Evolutionary conservation across 306 rosid species (phyloP).

Genomic region (Calophaca sinica): DNA sequence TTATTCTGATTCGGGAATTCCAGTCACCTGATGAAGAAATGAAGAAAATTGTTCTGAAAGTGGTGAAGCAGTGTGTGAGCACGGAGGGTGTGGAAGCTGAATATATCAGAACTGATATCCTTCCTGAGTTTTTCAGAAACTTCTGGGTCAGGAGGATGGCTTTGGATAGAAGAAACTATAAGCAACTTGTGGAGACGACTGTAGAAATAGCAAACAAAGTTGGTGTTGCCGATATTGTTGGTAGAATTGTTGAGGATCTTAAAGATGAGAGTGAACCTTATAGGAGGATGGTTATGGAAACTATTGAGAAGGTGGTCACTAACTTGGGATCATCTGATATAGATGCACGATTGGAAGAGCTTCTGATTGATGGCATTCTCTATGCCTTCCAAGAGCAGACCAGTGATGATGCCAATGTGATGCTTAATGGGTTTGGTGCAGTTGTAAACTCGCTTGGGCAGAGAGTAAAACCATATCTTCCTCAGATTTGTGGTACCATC

Average conservation of each 20-base stretch:
- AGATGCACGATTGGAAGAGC: constrained; percentile 93
- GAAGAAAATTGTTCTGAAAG: constrained; percentile 96
- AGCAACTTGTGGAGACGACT: constrained; percentile 92
- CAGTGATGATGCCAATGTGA: constrained; percentile 96
- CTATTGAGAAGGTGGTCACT: constrained; percentile 94
- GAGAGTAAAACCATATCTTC: constrained; percentile 93
- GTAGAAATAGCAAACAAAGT: constrained; percentile 98
- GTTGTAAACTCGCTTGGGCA: constrained; percentile 96
- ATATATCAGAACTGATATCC: constrained; percentile 57
- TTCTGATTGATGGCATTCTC: constrained; percentile 91
- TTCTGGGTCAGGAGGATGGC: constrained; percentile 99
- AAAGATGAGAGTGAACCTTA: constrained; percentile 99
- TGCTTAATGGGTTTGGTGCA: constrained; percentile 97
- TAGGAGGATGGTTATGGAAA: constrained; percentile 98
- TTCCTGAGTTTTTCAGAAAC: constrained; percentile 89
- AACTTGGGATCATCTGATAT: constrained; percentile 92
- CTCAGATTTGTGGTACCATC: constrained; percentile 98
- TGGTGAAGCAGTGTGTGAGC: constrained; percentile 97
- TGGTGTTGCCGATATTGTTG: constrained; percentile 94
- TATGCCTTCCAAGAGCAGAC: constrained; percentile 99
- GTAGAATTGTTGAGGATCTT: constrained; percentile 93
- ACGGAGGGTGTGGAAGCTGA: constrained; percentile 97
- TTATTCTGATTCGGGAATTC: constrained; percentile 86
- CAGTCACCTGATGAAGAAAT: constrained; percentile 99
- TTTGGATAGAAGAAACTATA: constrained; percentile 89